Evolutionary conservation across 331 rosid genomes (phyloP).

Genomic region (Quercus phellos): DNA sequence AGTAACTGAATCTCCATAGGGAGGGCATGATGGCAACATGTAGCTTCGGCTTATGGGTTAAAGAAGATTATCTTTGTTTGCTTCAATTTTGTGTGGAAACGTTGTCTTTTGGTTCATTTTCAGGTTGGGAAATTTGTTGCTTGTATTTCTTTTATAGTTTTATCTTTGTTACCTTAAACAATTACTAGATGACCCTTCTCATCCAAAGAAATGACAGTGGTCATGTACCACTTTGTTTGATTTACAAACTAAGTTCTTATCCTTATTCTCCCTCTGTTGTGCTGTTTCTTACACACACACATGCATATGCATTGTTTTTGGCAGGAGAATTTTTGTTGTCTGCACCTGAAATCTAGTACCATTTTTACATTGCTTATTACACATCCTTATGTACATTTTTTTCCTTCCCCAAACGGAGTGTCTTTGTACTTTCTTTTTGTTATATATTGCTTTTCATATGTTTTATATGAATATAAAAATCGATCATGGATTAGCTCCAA

Average conservation of each 20-base stretch:
- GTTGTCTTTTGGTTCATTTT: conserved; percentile 4
- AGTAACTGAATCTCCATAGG: conserved; percentile 3
- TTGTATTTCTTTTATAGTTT: background rate
- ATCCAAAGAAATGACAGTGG: background rate
- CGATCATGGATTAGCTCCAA: too few relatives aligned
- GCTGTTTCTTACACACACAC: background rate
- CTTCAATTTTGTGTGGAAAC: conserved; percentile 7
- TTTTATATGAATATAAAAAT: too few relatives aligned
- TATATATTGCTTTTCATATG: too few relatives aligned
- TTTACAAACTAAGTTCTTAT: background rate
- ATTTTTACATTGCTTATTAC: background rate
- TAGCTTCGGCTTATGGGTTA: conserved; percentile 12
- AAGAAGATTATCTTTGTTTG: conserved; percentile 13
- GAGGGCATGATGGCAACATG: conserved; percentile 23
- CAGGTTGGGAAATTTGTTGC: conserved; percentile 4
- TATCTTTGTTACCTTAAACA: conserved; percentile 1
- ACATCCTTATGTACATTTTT: background rate
- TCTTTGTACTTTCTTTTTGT: background rate
- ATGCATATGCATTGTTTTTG: background rate
- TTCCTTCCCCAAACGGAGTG: background rate
- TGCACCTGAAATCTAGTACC: background rate
- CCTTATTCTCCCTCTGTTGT: background rate
- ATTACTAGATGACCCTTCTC: background rate
- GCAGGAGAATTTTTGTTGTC: background rate
- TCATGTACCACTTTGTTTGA: background rate